A percentile compares a stretch with the other conserved stretches of the same genome.
phyloP scores from a whole-genome alignment of 1,284 basidiomycete genomes.

The Uromyces viciae-fabae region DNA sequence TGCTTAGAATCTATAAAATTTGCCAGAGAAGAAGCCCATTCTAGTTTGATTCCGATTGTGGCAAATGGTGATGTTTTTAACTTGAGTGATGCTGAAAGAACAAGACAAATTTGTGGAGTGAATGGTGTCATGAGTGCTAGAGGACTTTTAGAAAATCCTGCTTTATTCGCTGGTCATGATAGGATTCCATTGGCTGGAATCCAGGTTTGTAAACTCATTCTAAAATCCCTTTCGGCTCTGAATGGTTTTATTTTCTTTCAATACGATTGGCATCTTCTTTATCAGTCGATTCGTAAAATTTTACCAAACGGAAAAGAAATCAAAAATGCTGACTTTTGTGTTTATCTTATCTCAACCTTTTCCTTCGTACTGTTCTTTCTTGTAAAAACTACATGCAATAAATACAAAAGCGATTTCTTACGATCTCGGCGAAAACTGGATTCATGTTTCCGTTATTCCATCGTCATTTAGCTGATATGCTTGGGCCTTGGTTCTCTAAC shows the following conservation, averaged over 20 bases:
- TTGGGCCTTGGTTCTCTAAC: conserved; percentile 58
- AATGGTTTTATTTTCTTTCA: neutral
- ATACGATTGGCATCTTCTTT: neutral
- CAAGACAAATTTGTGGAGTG: conserved; percentile 59
- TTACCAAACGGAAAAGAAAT: too few relatives aligned
- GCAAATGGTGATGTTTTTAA: conserved; percentile 64
- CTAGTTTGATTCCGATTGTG: conserved; percentile 58
- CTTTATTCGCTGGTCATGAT: conserved; percentile 61
- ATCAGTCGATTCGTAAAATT: neutral
- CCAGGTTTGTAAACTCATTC: conserved; percentile 54
- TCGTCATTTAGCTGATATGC: conserved; percentile 61
- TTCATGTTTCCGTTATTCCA: conserved; percentile 60
- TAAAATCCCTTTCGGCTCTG: neutral
- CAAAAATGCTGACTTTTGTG: too few relatives aligned
- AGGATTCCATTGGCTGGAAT: conserved; percentile 60
- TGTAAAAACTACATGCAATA: neutral
- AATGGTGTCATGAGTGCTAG: conserved; percentile 63
- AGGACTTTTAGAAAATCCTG: conserved; percentile 63
- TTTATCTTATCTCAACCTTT: too few relatives aligned
- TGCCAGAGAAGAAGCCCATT: conserved; percentile 58
- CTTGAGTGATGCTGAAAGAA: conserved; percentile 57
- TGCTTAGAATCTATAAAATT: conserved; percentile 60
- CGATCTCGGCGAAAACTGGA: conserved; percentile 58
- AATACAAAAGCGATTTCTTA: conserved; percentile 59
- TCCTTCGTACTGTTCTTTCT: too few relatives aligned